phyloP scores from a whole-genome alignment of 768 basidiomycete genomes.

The Lactarius hengduanensis region DNA sequence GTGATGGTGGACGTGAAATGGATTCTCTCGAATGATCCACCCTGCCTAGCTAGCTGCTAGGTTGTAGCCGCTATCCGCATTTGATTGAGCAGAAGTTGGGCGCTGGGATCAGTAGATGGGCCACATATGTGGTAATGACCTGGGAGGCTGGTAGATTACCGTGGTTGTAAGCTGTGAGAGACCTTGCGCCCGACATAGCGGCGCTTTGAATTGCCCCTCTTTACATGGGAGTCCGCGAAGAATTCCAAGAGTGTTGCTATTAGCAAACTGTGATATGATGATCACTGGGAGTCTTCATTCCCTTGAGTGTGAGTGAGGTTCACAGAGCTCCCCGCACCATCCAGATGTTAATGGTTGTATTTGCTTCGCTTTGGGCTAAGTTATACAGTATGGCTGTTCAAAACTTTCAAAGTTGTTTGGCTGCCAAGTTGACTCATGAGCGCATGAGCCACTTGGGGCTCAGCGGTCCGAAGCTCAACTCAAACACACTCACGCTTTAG shows the following conservation, averaged over 20 bases:
- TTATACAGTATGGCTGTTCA: neutral
- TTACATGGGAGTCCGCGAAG: neutral
- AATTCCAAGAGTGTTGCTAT: neutral
- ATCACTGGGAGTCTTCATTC: neutral
- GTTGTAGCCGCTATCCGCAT: constrained; percentile 1
- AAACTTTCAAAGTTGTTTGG: neutral
- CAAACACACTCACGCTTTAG: neutral
- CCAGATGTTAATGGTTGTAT: too few species aligned
- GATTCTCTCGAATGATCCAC: neutral
- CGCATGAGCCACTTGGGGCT: neutral
- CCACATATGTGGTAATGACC: neutral
- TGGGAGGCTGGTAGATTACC: neutral
- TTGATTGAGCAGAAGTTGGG: neutral
- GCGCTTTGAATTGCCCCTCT: neutral
- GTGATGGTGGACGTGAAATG: neutral
- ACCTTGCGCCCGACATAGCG: neutral
- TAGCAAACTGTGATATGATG: neutral
- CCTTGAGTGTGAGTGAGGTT: neutral
- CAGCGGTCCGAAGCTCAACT: neutral
- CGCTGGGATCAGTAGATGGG: neutral
- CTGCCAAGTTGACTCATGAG: neutral
- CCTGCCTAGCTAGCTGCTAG: neutral
- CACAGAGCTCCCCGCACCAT: neutral
- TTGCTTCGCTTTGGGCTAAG: neutral
- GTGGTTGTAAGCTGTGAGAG: neutral